These are phyloP conservation scores for Phytophthora pistaciae DNA, from an alignment of 352 stramenopile species.

Conservation along the genomic window DNA sequence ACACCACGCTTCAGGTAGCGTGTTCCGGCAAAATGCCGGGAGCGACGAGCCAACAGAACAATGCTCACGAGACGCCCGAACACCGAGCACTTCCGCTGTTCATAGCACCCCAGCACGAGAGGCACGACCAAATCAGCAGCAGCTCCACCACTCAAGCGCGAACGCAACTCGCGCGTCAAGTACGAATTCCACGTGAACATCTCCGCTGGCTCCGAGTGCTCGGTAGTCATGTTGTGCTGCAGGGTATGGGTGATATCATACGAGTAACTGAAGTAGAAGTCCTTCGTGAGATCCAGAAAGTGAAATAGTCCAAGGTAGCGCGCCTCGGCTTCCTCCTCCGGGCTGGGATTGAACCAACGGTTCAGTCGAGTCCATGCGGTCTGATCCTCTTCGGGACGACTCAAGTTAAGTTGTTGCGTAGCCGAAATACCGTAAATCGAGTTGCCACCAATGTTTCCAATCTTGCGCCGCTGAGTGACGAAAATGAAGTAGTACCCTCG, in stretches of 20 bases:
- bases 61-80: slow-evolving; percentile 97
- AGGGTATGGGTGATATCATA: slow-evolving; percentile 98
- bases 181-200: slow-evolving; percentile 99
- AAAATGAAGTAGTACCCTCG: slow-evolving; percentile 99
- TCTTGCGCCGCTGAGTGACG: slow-evolving; percentile 97
- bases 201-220: slow-evolving; percentile 85
- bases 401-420: slow-evolving; percentile 92
- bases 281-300: slow-evolving; percentile 98
- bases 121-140: slow-evolving; percentile 92
- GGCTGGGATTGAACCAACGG: slow-evolving; percentile 85
- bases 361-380: slow-evolving; percentile 78
- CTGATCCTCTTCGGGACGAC: slow-evolving; percentile 56
- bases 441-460: slow-evolving; percentile 96
- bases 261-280: slow-evolving; percentile 99
- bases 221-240: slow-evolving; percentile 97
- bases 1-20: slow-evolving; percentile 98
- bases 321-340: slow-evolving; percentile 86
- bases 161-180: slow-evolving; percentile 93
- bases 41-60: slow-evolving; percentile 96
- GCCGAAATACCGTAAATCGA: slow-evolving; percentile 98
- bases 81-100: slow-evolving; percentile 97
- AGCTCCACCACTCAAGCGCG: slow-evolving; percentile 83
- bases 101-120: slow-evolving; percentile 95
- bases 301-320: slow-evolving; percentile 98
- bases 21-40: slow-evolving; percentile 98